A percentile compares a stretch with the other conserved stretches of the same genome.
Evolutionary conservation across 352 stramenopile species (phyloP).

Genomic region (Peronosclerospora sorghi): DNA sequence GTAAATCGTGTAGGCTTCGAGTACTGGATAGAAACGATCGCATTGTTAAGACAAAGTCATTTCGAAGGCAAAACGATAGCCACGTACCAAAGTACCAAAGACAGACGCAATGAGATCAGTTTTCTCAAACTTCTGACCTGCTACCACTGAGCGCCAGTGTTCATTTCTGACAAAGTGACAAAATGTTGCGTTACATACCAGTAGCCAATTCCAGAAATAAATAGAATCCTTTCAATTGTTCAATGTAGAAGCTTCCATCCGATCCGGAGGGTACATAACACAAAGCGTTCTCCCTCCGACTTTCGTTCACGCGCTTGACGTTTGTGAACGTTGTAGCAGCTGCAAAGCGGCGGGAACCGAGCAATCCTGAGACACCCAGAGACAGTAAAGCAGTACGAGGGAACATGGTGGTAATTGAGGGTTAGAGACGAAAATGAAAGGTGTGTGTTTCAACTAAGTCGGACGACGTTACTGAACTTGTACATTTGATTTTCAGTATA

Average conservation of each 20-base stretch:
- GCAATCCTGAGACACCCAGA: slow-evolving; percentile 10
- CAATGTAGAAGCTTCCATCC: slow-evolving; percentile 58
- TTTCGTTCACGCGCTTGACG: slow-evolving; percentile 9
- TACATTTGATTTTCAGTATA: slow-evolving; percentile 14
- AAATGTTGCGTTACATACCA: background rate
- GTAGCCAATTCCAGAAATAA: no score
- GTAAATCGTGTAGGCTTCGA: slow-evolving; percentile 68
- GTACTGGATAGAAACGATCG: slow-evolving; percentile 21
- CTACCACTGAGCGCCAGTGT: slow-evolving; percentile 65
- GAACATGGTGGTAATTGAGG: background rate
- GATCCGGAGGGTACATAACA: slow-evolving; percentile 49
- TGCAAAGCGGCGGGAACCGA: slow-evolving; percentile 30
- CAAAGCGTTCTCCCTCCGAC: slow-evolving; percentile 15
- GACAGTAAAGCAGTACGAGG: slow-evolving; percentile 26
- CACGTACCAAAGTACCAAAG: slow-evolving; percentile 51
- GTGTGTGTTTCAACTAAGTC: slow-evolving; percentile 16
- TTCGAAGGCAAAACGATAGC: background rate
- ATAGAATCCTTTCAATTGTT: slow-evolving; percentile 34
- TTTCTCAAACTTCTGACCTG: slow-evolving; percentile 46
- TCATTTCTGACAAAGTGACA: slow-evolving; percentile 20
- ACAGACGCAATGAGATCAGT: slow-evolving; percentile 63
- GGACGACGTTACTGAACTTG: slow-evolving; percentile 16
- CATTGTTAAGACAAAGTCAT: no score
- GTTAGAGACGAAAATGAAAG: slow-evolving; percentile 3
- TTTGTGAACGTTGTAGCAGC: slow-evolving; percentile 17